Conservation (phyloP, 2,329 filamentous ascomycete species). For the Curvularia sp. region DNA sequence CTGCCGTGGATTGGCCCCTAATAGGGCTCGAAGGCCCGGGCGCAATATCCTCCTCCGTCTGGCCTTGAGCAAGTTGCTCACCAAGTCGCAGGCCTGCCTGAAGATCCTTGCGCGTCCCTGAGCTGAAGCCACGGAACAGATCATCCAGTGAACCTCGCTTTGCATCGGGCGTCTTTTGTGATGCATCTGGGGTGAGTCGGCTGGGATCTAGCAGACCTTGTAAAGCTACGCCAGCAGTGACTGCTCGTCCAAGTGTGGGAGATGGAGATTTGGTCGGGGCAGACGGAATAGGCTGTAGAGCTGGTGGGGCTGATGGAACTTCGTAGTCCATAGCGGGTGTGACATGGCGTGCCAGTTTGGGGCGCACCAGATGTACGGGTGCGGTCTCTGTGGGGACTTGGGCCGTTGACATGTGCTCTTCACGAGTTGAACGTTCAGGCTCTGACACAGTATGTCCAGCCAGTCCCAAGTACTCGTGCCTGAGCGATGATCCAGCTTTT, state of each 20-base stretch:
- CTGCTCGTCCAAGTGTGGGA: constrained; percentile 44
- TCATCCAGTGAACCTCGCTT: constrained; percentile 43
- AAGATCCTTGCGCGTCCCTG: constrained; percentile 49
- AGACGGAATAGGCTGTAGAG: constrained; percentile 30
- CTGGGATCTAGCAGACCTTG: constrained; percentile 47
- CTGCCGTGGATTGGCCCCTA: constrained; percentile 19
- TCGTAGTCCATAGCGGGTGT: constrained; percentile 41
- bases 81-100: constrained; percentile 51
- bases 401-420: constrained; percentile 20
- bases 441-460: not conserved
- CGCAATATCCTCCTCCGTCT: constrained; percentile 25
- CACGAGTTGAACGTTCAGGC: not conserved
- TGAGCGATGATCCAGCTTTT: constrained; percentile 20
- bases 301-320: constrained; percentile 43
- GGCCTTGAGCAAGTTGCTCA: constrained; percentile 46
- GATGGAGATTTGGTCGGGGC: constrained; percentile 36
- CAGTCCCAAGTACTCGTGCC: constrained; percentile 25
- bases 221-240: constrained; percentile 50
- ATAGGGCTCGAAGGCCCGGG: constrained; percentile 28
- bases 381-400: constrained; percentile 11
- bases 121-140: constrained; percentile 51
- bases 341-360: constrained; percentile 27
- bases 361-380: constrained; percentile 23
- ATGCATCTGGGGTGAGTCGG: constrained; percentile 39
- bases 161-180: constrained; percentile 31